Percentiles rank a stretch among this genome's conserved stretches.
phyloP scores from a whole-genome alignment of 2,329 filamentous ascomycete species.

The Exophiala spinifera region DNA sequence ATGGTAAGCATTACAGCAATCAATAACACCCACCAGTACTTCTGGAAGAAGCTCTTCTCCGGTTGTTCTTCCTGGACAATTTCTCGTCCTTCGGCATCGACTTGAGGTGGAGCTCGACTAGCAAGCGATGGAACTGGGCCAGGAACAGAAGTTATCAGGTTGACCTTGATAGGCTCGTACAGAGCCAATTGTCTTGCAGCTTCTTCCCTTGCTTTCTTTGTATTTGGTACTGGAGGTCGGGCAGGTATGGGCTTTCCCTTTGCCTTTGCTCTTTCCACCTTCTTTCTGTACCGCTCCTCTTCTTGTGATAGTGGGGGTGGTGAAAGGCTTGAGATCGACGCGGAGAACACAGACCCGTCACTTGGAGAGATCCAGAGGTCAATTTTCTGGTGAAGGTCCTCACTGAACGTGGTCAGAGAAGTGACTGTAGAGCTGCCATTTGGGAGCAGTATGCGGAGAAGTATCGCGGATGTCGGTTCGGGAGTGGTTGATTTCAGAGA shows the following conservation, averaged over 20 bases:
- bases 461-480: slow-evolving; percentile 52
- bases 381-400: slow-evolving; percentile 33
- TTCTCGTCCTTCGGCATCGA: slow-evolving; percentile 36
- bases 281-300: slow-evolving; percentile 24
- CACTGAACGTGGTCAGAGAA: slow-evolving; percentile 35
- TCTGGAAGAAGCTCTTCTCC: slow-evolving; percentile 47
- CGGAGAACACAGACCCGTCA: slow-evolving; percentile 41
- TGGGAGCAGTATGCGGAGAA: slow-evolving; percentile 42
- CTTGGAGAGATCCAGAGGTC: slow-evolving; percentile 40
- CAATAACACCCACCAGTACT: slow-evolving; percentile 49
- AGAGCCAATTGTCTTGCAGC: slow-evolving; percentile 17
- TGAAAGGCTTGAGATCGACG: slow-evolving; percentile 29
- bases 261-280: slow-evolving; percentile 25
- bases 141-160: slow-evolving; percentile 34
- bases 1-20: slow-evolving; percentile 41
- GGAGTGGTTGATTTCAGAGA: slow-evolving; percentile 17
- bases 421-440: slow-evolving; percentile 39
- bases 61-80: slow-evolving; percentile 34
- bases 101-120: slow-evolving; percentile 38
- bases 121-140: slow-evolving; percentile 41
- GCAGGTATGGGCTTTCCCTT: slow-evolving; percentile 26
- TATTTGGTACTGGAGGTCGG: slow-evolving; percentile 22
- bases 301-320: slow-evolving; percentile 24
- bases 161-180: slow-evolving; percentile 31
- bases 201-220: slow-evolving; percentile 25